A percentile compares a stretch with the other conserved stretches of the same genome.
These are phyloP conservation scores for Deinandra increscens DNA, from an alignment of 129 eudicot genomes.

Conservation along the genomic window DNA sequence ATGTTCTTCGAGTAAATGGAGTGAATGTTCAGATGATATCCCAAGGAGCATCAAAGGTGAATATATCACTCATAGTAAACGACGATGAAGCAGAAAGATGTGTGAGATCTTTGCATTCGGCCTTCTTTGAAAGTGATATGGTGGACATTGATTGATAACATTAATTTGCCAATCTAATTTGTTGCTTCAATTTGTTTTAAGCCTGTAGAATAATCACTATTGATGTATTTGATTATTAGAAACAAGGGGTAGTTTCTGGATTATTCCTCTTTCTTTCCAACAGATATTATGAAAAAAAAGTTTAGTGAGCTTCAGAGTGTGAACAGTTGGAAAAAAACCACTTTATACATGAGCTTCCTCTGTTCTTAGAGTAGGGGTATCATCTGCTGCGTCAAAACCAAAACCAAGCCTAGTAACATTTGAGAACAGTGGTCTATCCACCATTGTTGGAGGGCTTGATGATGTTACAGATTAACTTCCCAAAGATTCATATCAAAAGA, in stretches of 20 bases:
- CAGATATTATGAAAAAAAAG: too few species aligned
- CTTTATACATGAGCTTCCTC: slow-evolving; percentile 38
- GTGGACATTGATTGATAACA: too few species aligned
- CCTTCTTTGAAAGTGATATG: slow-evolving; percentile 58
- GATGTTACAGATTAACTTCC: slow-evolving; percentile 67
- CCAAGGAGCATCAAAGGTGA: slow-evolving; percentile 83
- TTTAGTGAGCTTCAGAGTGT: too few species aligned
- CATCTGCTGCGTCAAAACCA: slow-evolving; percentile 77
- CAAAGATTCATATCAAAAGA: slow-evolving; percentile 60
- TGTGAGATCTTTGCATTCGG: slow-evolving; percentile 33
- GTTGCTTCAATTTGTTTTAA: too few species aligned
- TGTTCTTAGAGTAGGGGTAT: slow-evolving; percentile 54
- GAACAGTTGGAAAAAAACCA: slow-evolving; percentile 32
- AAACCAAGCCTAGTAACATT: slow-evolving; percentile 86
- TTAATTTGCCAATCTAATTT: too few species aligned
- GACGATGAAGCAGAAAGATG: slow-evolving; percentile 81
- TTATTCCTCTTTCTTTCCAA: too few species aligned
- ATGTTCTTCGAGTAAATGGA: slow-evolving; percentile 51
- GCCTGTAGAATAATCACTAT: background rate
- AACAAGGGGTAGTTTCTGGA: too few species aligned
- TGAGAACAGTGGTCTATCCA: slow-evolving; percentile 64
- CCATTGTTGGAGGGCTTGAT: slow-evolving; percentile 54
- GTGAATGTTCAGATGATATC: slow-evolving; percentile 56
- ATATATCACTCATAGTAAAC: slow-evolving; percentile 75
- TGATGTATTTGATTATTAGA: background rate